Evolutionary conservation across 306 rosid species (phyloP).

Genomic region (Urtica urens): DNA sequence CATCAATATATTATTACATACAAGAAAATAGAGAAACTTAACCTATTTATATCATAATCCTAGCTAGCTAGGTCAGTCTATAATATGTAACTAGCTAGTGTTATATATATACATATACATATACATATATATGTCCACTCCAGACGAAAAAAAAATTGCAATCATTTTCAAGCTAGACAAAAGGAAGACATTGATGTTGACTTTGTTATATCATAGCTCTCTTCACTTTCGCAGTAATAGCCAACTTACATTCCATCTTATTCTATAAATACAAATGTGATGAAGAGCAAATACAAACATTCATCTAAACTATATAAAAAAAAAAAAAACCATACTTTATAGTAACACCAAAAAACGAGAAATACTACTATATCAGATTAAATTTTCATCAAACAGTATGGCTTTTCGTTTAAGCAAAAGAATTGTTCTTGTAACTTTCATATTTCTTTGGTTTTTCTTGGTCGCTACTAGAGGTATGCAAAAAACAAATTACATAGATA

Average conservation of each 20-base stretch:
- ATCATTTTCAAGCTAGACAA: conserved; percentile 30
- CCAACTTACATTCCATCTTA: conserved; percentile 8
- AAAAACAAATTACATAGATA: not conserved
- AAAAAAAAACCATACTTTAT: not conserved
- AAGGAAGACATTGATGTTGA: conserved; percentile 56
- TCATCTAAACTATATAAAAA: not conserved
- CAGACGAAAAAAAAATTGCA: too few species aligned
- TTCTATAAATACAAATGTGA: conserved; percentile 9
- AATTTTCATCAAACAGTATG: conserved; percentile 8
- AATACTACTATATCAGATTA: not conserved
- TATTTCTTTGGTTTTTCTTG: conserved; percentile 44
- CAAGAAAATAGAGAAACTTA: too few species aligned
- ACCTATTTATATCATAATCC: too few species aligned
- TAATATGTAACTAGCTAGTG: too few species aligned
- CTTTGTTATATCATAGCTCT: conserved; percentile 29
- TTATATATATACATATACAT: too few species aligned
- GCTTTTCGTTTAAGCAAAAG: conserved; percentile 30
- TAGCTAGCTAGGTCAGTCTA: too few species aligned
- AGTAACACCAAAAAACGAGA: not conserved
- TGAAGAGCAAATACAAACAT: not conserved
- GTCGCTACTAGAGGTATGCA: conserved; percentile 41
- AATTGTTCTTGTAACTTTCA: conserved; percentile 31
- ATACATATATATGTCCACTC: too few species aligned
- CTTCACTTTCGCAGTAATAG: conserved; percentile 22
- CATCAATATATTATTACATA: too few species aligned